phyloP scores from a whole-genome alignment of 257 asterid genomes.

The Salvia splendens region DNA sequence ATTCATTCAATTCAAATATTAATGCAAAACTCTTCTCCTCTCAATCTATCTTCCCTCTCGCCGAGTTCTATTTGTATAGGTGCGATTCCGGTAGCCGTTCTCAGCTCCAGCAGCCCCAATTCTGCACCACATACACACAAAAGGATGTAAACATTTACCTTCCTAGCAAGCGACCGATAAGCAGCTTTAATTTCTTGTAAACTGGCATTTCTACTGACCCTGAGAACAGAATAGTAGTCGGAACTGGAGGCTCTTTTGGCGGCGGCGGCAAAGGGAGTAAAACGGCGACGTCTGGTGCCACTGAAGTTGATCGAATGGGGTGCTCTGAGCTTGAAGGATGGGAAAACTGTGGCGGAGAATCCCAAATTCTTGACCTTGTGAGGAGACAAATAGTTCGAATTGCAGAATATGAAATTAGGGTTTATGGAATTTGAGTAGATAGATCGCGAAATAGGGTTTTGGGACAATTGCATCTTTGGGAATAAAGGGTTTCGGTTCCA shows the following conservation, averaged over 20 bases:
- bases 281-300: constrained; percentile 47
- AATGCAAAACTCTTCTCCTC: too few species aligned
- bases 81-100: too few species aligned
- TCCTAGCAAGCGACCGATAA: constrained; percentile 92
- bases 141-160: constrained; percentile 44
- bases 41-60: too few species aligned
- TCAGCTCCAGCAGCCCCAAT: too few species aligned
- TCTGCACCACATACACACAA: too few species aligned
- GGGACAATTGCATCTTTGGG: constrained; percentile 43
- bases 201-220: constrained; percentile 73
- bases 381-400: constrained; percentile 24
- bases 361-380: constrained; percentile 34
- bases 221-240: constrained; percentile 80
- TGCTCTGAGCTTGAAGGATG: constrained; percentile 22
- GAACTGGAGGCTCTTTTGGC: constrained; percentile 41
- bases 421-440: constrained; percentile 35
- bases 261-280: constrained; percentile 44
- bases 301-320: constrained; percentile 30
- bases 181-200: constrained; percentile 82
- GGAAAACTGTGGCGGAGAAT: constrained; percentile 39
- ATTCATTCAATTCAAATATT: too few species aligned
- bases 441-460: constrained; percentile 33
- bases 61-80: too few species aligned
- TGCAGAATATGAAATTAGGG: constrained; percentile 39
- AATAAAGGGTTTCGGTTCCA: neutral